Percentiles rank a stretch among this genome's conserved stretches.
phyloP scores from a whole-genome alignment of 2,329 filamentous ascomycete genomes.

The Zymoseptoria tritici region DNA sequence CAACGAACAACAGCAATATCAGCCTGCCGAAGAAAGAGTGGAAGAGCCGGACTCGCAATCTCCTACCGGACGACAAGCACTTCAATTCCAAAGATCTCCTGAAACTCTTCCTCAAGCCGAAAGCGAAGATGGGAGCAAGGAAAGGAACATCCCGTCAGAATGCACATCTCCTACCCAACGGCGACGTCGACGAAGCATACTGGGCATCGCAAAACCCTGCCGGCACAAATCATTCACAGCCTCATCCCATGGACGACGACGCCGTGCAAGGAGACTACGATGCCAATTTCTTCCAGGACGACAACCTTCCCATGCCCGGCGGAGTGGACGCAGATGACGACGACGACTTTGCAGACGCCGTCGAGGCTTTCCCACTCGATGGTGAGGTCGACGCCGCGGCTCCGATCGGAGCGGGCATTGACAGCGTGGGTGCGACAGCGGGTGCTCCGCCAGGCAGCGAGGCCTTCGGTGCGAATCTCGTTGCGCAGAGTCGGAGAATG shows the following conservation, averaged over 20 bases:
- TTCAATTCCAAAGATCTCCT: slow-evolving; percentile 91
- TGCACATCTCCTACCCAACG: slow-evolving; percentile 47
- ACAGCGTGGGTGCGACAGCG: slow-evolving; percentile 28
- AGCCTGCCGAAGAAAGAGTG: slow-evolving; percentile 87
- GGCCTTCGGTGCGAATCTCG: slow-evolving; percentile 55
- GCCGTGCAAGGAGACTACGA: slow-evolving; percentile 76
- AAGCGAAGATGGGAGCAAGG: slow-evolving; percentile 68
- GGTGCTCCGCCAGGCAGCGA: slow-evolving; percentile 34
- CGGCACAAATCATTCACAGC: slow-evolving; percentile 26
- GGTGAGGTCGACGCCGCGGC: slow-evolving; percentile 33
- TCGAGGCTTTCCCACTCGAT: slow-evolving; percentile 65
- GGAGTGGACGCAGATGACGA: slow-evolving; percentile 61
- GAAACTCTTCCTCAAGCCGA: slow-evolving; percentile 88
- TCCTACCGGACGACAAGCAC: slow-evolving; percentile 95
- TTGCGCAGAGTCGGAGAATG: slow-evolving; percentile 53
- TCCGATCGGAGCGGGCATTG: slow-evolving; percentile 24
- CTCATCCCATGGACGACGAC: slow-evolving; percentile 39
- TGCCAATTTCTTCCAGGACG: slow-evolving; percentile 95
- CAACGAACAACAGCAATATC: slow-evolving; percentile 72
- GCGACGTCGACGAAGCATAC: slow-evolving; percentile 89
- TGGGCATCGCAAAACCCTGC: slow-evolving; percentile 68
- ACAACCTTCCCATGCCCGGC: slow-evolving; percentile 59
- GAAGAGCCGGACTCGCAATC: slow-evolving; percentile 86
- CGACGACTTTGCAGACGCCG: slow-evolving; percentile 69
- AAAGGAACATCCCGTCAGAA: slow-evolving; percentile 37